A percentile compares a stretch with the other conserved stretches of the same genome.
These are phyloP conservation scores for Debaryomyces udenii DNA, from an alignment of 1,139 yeast genomes.

Conservation along the genomic window DNA sequence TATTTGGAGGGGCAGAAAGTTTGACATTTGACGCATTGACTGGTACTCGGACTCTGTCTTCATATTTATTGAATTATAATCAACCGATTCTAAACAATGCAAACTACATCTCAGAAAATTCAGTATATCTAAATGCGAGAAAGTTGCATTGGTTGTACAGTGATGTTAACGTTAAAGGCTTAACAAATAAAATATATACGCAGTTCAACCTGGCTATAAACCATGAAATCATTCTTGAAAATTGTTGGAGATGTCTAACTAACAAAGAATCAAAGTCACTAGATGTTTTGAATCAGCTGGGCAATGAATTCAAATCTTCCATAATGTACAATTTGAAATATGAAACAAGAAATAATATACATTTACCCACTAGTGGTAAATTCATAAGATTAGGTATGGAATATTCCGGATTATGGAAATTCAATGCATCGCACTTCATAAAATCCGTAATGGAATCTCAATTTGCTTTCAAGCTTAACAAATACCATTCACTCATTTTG, in stretches of 20 bases:
- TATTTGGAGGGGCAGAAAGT: conserved; percentile 88
- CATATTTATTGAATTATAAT: conserved; percentile 64
- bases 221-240: conserved; percentile 69
- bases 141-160: conserved; percentile 71
- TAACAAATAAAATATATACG: conserved; percentile 53
- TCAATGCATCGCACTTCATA: conserved; percentile 35
- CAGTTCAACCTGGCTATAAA: conserved; percentile 30
- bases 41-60: conserved; percentile 80
- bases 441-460: conserved; percentile 55
- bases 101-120: conserved; percentile 55
- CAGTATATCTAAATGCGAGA: conserved; percentile 60
- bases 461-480: conserved; percentile 32
- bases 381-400: conserved; percentile 60
- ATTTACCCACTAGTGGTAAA: conserved; percentile 62
- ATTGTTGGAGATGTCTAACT: conserved; percentile 61
- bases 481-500: conserved; percentile 39
- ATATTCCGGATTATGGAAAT: conserved; percentile 47
- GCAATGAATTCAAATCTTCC: conserved; percentile 63
- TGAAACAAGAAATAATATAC: conserved; percentile 60
- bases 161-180: conserved; percentile 61
- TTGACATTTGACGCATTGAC: conserved; percentile 73
- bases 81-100: conserved; percentile 63
- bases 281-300: conserved; percentile 51
- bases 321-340: conserved; percentile 51
- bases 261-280: conserved; percentile 42